Conservation (phyloP, 257 asterid species). For the Salvia hispanica region DNA sequence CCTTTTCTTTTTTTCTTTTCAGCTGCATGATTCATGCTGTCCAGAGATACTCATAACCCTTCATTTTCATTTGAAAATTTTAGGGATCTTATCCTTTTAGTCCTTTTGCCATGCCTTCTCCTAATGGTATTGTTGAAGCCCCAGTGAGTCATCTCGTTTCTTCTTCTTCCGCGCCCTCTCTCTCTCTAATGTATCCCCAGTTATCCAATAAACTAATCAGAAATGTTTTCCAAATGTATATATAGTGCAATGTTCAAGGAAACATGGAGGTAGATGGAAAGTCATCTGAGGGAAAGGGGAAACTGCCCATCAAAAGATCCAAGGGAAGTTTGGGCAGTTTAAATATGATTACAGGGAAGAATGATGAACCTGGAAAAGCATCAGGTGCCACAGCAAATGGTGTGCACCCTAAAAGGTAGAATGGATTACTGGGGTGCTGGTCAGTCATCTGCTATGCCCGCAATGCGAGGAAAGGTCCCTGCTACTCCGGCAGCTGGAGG, state of each 20-base stretch:
- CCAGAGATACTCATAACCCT: constrained; percentile 26
- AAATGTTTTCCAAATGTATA: constrained; percentile 13
- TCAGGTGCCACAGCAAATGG: constrained; percentile 75
- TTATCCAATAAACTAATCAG: constrained; percentile 20
- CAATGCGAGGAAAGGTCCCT: constrained; percentile 65
- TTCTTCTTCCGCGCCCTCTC: not conserved
- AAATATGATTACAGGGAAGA: constrained; percentile 82
- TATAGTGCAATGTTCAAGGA: constrained; percentile 63
- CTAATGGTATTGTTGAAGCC: constrained; percentile 82
- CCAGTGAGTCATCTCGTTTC: constrained; percentile 55
- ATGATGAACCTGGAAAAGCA: constrained; percentile 62
- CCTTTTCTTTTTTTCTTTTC: constrained; percentile 19
- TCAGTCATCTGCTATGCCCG: constrained; percentile 62
- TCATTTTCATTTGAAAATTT: constrained; percentile 20
- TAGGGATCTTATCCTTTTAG: constrained; percentile 93
- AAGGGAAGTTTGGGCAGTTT: constrained; percentile 86
- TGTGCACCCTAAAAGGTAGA: constrained; percentile 70
- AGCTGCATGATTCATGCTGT: constrained; percentile 6
- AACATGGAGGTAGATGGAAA: constrained; percentile 73
- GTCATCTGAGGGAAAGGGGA: constrained; percentile 78
- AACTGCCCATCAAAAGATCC: constrained; percentile 91
- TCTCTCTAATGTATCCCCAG: constrained; percentile 25
- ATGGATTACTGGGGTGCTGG: constrained; percentile 88
- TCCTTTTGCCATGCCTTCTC: constrained; percentile 87
- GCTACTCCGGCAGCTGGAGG: constrained; percentile 67